These are phyloP conservation scores for Cystofilobasidium capitatum DNA, from an alignment of 768 basidiomycete genomes.

Conservation along the genomic window DNA sequence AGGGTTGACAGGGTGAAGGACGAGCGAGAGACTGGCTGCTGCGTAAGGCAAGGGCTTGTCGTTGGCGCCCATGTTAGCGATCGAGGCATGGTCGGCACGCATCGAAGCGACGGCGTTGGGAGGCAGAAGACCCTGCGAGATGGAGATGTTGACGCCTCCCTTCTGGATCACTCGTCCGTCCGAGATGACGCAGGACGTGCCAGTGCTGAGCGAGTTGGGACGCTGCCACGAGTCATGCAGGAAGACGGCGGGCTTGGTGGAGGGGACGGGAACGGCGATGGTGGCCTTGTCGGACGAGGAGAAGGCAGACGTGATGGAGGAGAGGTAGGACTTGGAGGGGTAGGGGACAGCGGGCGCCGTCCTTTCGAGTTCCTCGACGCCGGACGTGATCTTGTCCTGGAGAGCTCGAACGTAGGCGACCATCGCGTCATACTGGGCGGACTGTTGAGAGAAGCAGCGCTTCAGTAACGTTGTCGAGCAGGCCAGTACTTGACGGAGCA, in stretches of 20 bases:
- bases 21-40: constrained; percentile 81
- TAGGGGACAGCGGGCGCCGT: neutral
- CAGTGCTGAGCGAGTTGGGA: constrained; percentile 40
- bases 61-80: constrained; percentile 32
- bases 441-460: constrained; percentile 1
- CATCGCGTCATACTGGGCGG: constrained; percentile 13
- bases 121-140: constrained; percentile 79
- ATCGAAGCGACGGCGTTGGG: constrained; percentile 87
- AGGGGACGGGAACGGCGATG: neutral
- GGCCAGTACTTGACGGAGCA: neutral
- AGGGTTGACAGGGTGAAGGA: constrained; percentile 89
- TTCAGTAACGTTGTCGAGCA: neutral
- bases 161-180: constrained; percentile 68
- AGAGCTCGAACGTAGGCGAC: constrained; percentile 20
- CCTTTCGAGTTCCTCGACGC: constrained; percentile 19
- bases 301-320: neutral
- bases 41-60: constrained; percentile 71
- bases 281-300: neutral
- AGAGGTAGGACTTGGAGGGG: neutral
- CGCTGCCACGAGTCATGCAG: constrained; percentile 25
- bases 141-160: constrained; percentile 86
- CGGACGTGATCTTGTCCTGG: constrained; percentile 20
- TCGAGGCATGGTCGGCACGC: constrained; percentile 75
- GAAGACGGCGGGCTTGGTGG: constrained; percentile 1
- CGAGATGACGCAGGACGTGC: constrained; percentile 69